A percentile compares a stretch with the other conserved stretches of the same genome.
Conservation (phyloP, 805 yeast species). For the Monosporozyma siamensis region DNA sequence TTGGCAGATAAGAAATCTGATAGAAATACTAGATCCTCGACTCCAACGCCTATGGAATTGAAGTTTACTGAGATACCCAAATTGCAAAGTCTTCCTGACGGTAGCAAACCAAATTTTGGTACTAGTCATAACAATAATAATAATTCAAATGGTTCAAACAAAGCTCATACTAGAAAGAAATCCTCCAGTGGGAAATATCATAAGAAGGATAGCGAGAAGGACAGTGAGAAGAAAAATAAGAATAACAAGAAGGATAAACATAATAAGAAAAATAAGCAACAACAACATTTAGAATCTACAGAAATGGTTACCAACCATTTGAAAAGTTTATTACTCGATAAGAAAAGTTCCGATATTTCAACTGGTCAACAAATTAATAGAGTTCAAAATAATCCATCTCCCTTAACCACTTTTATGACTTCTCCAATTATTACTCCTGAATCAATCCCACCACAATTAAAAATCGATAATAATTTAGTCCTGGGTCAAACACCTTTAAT, state of each 20-base stretch:
- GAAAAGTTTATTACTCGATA: constrained; percentile 5
- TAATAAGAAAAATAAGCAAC: not conserved
- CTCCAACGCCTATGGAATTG: not conserved
- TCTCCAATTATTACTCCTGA: constrained; percentile 14
- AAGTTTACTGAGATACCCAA: constrained; percentile 11
- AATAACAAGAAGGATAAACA: constrained; percentile 2
- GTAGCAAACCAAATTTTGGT: constrained; percentile 29
- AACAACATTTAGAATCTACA: not conserved
- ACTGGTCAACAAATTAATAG: constrained; percentile 1
- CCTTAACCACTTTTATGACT: constrained; percentile 8
- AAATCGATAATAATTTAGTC: not conserved
- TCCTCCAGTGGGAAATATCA: not conserved
- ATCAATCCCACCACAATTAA: constrained; percentile 5
- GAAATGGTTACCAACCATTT: constrained; percentile 4
- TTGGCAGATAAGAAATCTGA: constrained; percentile 1
- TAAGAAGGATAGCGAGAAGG: not conserved
- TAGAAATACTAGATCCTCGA: not conserved
- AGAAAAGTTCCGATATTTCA: not conserved
- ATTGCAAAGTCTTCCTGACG: constrained; percentile 26
- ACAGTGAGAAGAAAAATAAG: not conserved
- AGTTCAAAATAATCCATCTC: constrained; percentile 4
- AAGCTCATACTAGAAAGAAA: constrained; percentile 4
- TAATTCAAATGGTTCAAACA: constrained; percentile 1
- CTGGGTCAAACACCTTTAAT: not conserved
- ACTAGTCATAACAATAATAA: constrained; percentile 5